A percentile compares a stretch with the other conserved stretches of the same genome.
These are phyloP conservation scores for Aspergillus affinis DNA, from an alignment of 495 filamentous ascomycete genomes.

Conservation along the genomic window DNA sequence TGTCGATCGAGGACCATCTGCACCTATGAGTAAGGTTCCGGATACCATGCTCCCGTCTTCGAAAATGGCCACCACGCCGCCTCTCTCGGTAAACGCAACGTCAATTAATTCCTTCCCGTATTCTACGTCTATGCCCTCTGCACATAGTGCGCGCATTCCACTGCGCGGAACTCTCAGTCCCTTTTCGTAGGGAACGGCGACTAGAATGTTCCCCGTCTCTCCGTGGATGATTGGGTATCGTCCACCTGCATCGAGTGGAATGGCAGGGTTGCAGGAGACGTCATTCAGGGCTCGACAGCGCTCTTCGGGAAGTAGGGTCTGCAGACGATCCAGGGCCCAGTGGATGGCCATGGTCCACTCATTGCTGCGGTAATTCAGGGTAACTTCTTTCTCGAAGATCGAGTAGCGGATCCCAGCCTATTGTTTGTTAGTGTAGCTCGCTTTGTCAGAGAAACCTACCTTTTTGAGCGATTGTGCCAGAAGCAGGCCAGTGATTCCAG, in stretches of 20 bases:
- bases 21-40: conserved; percentile 1
- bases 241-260: neutral
- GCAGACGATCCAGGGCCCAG: conserved; percentile 6
- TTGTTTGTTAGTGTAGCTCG: neutral
- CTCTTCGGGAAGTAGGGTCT: conserved; percentile 2
- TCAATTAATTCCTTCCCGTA: conserved; percentile 5
- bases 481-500: conserved; percentile 8
- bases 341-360: conserved; percentile 14
- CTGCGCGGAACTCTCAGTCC: conserved; percentile 9
- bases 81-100: conserved; percentile 8
- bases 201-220: conserved; percentile 4
- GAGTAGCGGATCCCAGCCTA: conserved; percentile 8
- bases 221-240: conserved; percentile 12
- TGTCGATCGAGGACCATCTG: conserved; percentile 6
- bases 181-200: conserved; percentile 4
- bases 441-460: neutral
- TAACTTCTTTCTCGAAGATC: conserved; percentile 4
- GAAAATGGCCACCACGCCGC: conserved; percentile 1
- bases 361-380: conserved; percentile 13
- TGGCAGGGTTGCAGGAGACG: conserved; percentile 7
- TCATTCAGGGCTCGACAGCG: neutral
- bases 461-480: conserved; percentile 4
- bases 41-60: conserved; percentile 4
- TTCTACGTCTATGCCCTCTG: conserved; percentile 7
- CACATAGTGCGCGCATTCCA: conserved; percentile 6